Conservation (phyloP, 2,329 filamentous ascomycete species). For the Ambrosiella beaveri region DNA sequence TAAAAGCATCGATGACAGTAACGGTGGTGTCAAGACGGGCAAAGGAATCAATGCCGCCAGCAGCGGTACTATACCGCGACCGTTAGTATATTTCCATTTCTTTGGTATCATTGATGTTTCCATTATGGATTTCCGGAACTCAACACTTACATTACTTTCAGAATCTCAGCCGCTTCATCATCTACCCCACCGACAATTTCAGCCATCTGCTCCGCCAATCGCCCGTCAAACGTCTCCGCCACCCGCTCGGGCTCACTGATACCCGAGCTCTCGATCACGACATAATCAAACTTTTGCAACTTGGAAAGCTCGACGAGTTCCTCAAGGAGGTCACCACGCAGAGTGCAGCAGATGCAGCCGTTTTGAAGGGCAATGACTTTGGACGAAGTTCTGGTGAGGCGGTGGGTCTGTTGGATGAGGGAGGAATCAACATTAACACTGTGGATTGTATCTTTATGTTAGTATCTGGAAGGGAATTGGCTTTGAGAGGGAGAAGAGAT, state of each 20-base stretch:
- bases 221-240: conserved; percentile 51
- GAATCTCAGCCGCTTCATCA: conserved; percentile 20
- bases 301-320: conserved; percentile 48
- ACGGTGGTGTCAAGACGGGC: conserved; percentile 53
- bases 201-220: conserved; percentile 31
- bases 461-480: background rate
- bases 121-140: background rate
- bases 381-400: conserved; percentile 40
- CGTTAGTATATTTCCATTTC: background rate
- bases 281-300: conserved; percentile 41
- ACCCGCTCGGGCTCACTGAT: conserved; percentile 61
- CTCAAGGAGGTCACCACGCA: conserved; percentile 52
- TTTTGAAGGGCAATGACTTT: conserved; percentile 54
- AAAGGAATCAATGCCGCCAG: conserved; percentile 48
- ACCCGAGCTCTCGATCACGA: conserved; percentile 44
- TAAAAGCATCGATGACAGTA: conserved; percentile 57
- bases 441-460: background rate
- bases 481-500: background rate
- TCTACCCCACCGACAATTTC: conserved; percentile 22
- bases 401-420: conserved; percentile 37
- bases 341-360: conserved; percentile 60
- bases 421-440: conserved; percentile 49
- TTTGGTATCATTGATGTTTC: background rate
- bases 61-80: conserved; percentile 23
- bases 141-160: conserved; percentile 21